A percentile compares a stretch with the other conserved stretches of the same genome.
Evolutionary conservation across 805 yeast species (phyloP).

Genomic region (Saturnispora kantuleensis): DNA sequence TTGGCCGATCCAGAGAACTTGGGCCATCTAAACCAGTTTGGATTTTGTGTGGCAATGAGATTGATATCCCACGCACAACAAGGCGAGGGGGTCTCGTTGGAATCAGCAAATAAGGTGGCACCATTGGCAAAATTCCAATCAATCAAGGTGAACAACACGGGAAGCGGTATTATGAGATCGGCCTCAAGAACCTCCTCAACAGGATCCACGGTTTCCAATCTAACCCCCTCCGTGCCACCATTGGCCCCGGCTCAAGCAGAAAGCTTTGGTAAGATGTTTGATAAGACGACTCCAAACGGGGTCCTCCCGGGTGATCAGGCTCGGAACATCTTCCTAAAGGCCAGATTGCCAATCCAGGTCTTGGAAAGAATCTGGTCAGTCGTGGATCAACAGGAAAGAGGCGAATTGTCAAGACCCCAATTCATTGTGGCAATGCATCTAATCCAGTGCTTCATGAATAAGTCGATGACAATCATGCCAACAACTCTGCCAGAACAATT

Average conservation of each 20-base stretch:
- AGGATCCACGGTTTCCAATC: slow-evolving; percentile 24
- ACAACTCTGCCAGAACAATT: slow-evolving; percentile 25
- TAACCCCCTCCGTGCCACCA: slow-evolving; percentile 35
- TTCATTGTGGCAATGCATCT: slow-evolving; percentile 93
- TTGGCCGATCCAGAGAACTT: slow-evolving; percentile 80
- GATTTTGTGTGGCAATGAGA: slow-evolving; percentile 81
- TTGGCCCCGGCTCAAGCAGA: slow-evolving; percentile 49
- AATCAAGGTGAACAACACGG: slow-evolving; percentile 27
- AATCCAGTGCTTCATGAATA: slow-evolving; percentile 68
- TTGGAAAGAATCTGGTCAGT: slow-evolving; percentile 85
- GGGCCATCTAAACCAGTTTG: slow-evolving; percentile 73
- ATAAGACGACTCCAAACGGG: slow-evolving; percentile 51
- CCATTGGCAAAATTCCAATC: slow-evolving; percentile 54
- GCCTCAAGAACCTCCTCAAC: slow-evolving; percentile 28
- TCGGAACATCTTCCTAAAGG: slow-evolving; percentile 77
- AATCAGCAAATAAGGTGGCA: slow-evolving; percentile 44
- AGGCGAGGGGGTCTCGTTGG: slow-evolving; percentile 47
- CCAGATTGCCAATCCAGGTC: slow-evolving; percentile 66
- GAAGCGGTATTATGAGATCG: slow-evolving; percentile 19
- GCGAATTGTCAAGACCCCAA: slow-evolving; percentile 61
- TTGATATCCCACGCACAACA: slow-evolving; percentile 79
- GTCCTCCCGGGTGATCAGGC: slow-evolving; percentile 68
- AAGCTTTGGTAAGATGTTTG: slow-evolving; percentile 63
- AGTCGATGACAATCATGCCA: slow-evolving; percentile 40
- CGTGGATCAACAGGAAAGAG: slow-evolving; percentile 68